Base-by-base conservation (phyloP, 805 yeast species). In the Kluyveromyces wickerhamii region DNA sequence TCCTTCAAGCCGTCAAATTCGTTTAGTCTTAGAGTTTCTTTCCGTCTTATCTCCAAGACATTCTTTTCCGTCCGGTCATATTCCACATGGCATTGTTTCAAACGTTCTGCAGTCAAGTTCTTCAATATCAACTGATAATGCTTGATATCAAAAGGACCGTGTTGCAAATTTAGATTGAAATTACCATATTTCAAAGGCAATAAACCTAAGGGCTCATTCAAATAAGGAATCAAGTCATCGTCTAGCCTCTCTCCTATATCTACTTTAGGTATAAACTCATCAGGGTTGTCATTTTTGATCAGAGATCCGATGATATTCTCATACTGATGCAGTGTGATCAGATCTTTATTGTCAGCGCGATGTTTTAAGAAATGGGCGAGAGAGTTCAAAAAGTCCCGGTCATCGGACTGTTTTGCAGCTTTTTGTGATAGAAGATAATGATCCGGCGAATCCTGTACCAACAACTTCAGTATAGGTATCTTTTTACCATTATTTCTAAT, bases 381-480 rank as follows among this genome's bases (percentile, higher is more conserved):
- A 7, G 69, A 65, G 6, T 44, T 40, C 13, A 49, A 49, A 20
- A 62, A 35, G 16, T 41, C 41, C 3, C 37, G 38, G 15, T 49
- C 47, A 2, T 50, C 51, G 4, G 40, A 35, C 5, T 40, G 34
- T 11, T 26, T 20, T 35, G 39, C 43, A 19, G 36, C 34, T 9
- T 42, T 33, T n/a, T 47, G 37, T n/a, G 42, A 32, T 21, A 58
- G 27, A 8, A 49, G 33, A 29, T 57, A 61, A 51, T 72, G 74
- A 28, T 68, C 71, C 13, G 70, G 61, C 0, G 74, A 66, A 41
- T 69, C 66, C 3, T 56, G 29, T 5, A 67, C 63, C 11, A 73
- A 39, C 7, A 73, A 57, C 45, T 68, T 71, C 5, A 73, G 45
- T 16, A 72, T 50, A 2, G 78, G 78, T 1, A 67, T 53, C 16